Base-by-base conservation (phyloP, 371 early-diverging fungal genomes). In the Cokeromyces recurvatus region DNA sequence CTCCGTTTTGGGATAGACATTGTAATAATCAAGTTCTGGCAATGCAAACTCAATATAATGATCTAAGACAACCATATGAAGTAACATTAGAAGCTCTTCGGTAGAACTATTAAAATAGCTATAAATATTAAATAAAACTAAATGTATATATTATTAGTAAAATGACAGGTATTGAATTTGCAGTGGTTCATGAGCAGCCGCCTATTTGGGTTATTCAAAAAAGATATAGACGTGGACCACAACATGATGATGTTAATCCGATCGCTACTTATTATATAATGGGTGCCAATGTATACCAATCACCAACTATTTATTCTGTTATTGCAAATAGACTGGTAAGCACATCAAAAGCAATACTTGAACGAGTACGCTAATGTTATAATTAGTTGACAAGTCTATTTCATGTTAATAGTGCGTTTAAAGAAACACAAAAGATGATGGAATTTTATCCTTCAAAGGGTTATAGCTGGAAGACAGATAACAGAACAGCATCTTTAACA, bases 31-130 rank as follows among this genome's bases (percentile, higher is more conserved):
- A 97, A 39, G 83, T 90, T 9, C 59, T 99, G 11, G 77, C 83
- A 51, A 99, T 99, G 99, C 99, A 99, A 63, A 92, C 95, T 5
- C 87, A 92, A 61, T 95, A 87, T 71, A 94, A 93, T 60, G 86
- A 84, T 41, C 62, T 94, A 14, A 75, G 87, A 37, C 82, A 83
- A 37, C 58, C 70, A 0, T 67, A 71, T 23, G 74, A 73, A 57
- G 65, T 57, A 17, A 74, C 72, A 56, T 43, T 77, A 57, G 54
- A 85, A 53, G 81, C 84, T 21, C 62, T 81, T 31, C 76, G 75
- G 85, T 87, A 75, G 24, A 42, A 3, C 11, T 11, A 27, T 11
- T 11, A 27, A 27, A 27, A 7, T 27, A 27, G 5, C 29, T 27
- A n/a, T n/a, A n/a, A n/a, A n/a, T n/a, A 7, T 27, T 27, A 7